phyloP scores from a whole-genome alignment of 352 stramenopile genomes.

The Thalassiosira delicatula region DNA sequence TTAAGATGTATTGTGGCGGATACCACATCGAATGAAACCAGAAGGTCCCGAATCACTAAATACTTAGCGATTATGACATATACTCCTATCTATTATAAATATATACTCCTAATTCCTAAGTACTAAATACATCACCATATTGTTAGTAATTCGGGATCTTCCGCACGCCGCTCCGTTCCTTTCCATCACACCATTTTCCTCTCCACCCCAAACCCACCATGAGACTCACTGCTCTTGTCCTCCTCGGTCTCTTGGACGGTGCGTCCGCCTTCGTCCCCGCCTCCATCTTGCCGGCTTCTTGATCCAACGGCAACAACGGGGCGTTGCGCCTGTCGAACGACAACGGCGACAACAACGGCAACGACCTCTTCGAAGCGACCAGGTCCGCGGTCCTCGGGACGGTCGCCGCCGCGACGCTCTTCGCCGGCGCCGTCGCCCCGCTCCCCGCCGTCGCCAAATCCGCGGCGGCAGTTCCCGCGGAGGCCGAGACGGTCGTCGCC shows the following conservation, averaged over 20 bases:
- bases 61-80: too few relatives aligned
- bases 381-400: constrained; percentile 18
- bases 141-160: too few relatives aligned
- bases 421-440: constrained; percentile 26
- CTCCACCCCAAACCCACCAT: not conserved
- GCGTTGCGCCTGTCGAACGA: too few relatives aligned
- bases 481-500: too few relatives aligned
- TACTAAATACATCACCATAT: too few relatives aligned
- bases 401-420: constrained; percentile 22
- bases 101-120: too few relatives aligned
- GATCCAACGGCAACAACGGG: too few relatives aligned
- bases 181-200: not conserved
- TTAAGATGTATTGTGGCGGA: too few relatives aligned
- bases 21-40: not conserved
- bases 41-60: too few relatives aligned
- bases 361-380: constrained; percentile 10
- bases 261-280: constrained; percentile 17
- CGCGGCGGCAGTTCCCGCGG: too few relatives aligned
- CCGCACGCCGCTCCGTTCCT: not conserved
- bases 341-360: constrained; percentile 2
- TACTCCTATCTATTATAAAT: too few relatives aligned
- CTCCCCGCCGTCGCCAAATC: not conserved
- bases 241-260: constrained; percentile 12
- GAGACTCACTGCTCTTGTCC: constrained; percentile 10
- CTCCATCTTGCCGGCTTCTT: not conserved